Evolutionary conservation across 2,329 filamentous ascomycete species (phyloP).

Genomic region (Cyclaneusma minus): DNA sequence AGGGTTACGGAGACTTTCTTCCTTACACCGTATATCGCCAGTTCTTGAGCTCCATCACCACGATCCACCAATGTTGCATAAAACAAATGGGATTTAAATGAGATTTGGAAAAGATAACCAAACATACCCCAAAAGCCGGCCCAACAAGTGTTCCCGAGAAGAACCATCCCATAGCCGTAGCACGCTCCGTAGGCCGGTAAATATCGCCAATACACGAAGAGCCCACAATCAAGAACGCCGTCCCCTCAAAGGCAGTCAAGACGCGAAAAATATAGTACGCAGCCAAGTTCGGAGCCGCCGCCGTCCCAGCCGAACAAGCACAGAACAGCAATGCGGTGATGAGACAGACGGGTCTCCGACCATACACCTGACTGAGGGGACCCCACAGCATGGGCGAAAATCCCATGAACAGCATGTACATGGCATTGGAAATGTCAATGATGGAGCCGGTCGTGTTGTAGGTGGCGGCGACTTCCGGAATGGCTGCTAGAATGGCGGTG

Average conservation of each 20-base stretch:
- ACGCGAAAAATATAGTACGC: constrained; percentile 62
- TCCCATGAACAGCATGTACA: constrained; percentile 65
- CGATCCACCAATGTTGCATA: no score
- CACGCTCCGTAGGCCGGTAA: constrained; percentile 51
- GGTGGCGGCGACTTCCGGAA: constrained; percentile 55
- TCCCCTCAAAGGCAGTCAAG: constrained; percentile 60
- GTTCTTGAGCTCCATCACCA: no score
- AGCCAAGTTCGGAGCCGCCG: constrained; percentile 53
- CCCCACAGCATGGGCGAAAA: constrained; percentile 56
- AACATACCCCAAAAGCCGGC: constrained; percentile 55
- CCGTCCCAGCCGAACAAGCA: constrained; percentile 54
- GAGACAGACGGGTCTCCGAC: constrained; percentile 41
- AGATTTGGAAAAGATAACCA: constrained; percentile 20
- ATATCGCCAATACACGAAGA: constrained; percentile 54
- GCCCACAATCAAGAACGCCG: constrained; percentile 58
- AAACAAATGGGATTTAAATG: constrained; percentile 4
- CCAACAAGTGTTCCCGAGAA: constrained; percentile 56
- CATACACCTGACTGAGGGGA: constrained; percentile 51
- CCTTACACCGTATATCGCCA: no score
- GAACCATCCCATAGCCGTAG: constrained; percentile 61
- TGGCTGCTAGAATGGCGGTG: constrained; percentile 57
- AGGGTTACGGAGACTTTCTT: no score
- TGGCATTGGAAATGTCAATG: constrained; percentile 59
- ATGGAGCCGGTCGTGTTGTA: constrained; percentile 51
- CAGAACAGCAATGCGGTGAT: constrained; percentile 48